Conservation (phyloP, 306 rosid genomes). For the Senna tora region DNA sequence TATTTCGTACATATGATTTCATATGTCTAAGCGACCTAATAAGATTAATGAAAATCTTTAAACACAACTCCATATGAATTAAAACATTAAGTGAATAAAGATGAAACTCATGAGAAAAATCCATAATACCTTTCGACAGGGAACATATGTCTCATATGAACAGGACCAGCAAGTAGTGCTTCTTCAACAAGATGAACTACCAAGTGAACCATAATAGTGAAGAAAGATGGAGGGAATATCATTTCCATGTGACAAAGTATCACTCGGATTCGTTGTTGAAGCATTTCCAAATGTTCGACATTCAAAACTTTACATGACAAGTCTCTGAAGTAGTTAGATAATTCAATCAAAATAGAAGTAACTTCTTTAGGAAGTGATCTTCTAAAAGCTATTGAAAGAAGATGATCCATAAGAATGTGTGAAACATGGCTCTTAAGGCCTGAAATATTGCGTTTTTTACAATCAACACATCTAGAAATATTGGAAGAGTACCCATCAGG, state of each 20-base stretch:
- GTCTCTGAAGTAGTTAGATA: neutral
- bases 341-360: neutral
- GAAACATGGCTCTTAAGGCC: neutral
- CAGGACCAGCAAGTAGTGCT: neutral
- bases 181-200: conserved; percentile 3
- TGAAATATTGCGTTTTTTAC: neutral
- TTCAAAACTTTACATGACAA: neutral
- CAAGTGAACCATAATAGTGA: conserved; percentile 15
- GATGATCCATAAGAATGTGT: conserved; percentile 6
- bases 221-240: conserved; percentile 7
- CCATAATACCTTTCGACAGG: neutral
- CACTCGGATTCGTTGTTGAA: neutral
- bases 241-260: conserved; percentile 11
- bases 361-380: conserved; percentile 1
- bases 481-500: no score
- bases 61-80: neutral
- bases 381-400: neutral
- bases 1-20: conserved; percentile 9
- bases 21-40: neutral
- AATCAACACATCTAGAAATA: neutral
- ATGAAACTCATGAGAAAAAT: neutral
- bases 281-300: neutral
- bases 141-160: conserved; percentile 3
- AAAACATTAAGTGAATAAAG: neutral
- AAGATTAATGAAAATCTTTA: neutral